These are phyloP conservation scores for Rhexocercosporidium sp. DNA, from an alignment of 2,329 filamentous ascomycete genomes.

Conservation along the genomic window DNA sequence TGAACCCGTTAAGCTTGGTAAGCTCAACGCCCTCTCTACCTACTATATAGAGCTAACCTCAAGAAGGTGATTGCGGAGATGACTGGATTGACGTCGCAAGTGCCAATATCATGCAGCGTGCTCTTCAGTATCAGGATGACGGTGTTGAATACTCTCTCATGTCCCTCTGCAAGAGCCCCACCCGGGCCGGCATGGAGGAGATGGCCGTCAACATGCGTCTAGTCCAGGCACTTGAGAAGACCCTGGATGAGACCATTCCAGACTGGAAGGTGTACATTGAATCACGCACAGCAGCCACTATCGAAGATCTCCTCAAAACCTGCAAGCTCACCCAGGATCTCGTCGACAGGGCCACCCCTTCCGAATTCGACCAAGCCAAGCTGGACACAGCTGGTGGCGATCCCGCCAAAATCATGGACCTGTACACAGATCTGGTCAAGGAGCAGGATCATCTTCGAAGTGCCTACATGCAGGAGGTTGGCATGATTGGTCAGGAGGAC, in stretches of 20 bases:
- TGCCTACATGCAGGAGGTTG: slow-evolving; percentile 55
- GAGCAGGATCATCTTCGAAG: slow-evolving; percentile 50
- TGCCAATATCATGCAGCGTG: slow-evolving; percentile 69
- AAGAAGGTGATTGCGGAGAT: slow-evolving; percentile 39
- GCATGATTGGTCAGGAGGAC: slow-evolving; percentile 53
- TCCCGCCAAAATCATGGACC: slow-evolving; percentile 39
- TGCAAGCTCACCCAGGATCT: slow-evolving; percentile 9
- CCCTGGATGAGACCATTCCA: slow-evolving; percentile 45
- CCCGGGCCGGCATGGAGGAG: slow-evolving; percentile 43
- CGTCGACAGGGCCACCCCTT: neutral
- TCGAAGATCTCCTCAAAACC: slow-evolving; percentile 17
- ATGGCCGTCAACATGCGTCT: slow-evolving; percentile 51
- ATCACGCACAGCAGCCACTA: neutral
- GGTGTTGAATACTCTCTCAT: slow-evolving; percentile 79
- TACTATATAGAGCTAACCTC: slow-evolving; percentile 18
- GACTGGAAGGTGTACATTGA: slow-evolving; percentile 50
- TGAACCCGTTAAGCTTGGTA: slow-evolving; percentile 70
- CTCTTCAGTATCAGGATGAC: slow-evolving; percentile 68
- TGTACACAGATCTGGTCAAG: slow-evolving; percentile 47
- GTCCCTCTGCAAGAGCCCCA: slow-evolving; percentile 72
- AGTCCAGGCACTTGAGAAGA: slow-evolving; percentile 46
- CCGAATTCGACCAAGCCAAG: slow-evolving; percentile 8
- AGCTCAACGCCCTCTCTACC: neutral
- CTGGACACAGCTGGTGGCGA: slow-evolving; percentile 27
- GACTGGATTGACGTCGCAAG: slow-evolving; percentile 73